phyloP scores from a whole-genome alignment of 2,329 filamentous ascomycete genomes.

The Coniella lustricola region DNA sequence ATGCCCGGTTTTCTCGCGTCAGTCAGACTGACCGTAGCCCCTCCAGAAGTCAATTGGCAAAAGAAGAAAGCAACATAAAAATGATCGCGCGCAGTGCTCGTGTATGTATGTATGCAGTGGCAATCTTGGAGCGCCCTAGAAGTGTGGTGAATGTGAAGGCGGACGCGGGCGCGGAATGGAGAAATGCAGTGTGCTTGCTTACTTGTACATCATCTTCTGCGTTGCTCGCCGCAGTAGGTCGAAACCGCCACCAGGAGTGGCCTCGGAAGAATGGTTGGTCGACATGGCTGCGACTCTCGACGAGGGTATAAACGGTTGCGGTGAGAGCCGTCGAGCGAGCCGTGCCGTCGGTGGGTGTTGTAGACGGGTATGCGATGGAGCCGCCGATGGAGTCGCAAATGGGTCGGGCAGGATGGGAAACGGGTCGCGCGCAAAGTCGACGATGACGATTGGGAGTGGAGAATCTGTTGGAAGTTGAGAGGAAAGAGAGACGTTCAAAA shows the following conservation, averaged over 20 bases:
- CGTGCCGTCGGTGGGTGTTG: background rate
- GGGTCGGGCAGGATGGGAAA: background rate
- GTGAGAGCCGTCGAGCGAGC: background rate
- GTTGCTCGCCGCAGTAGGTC: conserved; percentile 54
- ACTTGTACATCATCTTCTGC: conserved; percentile 57
- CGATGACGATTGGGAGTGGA: background rate
- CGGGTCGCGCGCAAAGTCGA: background rate
- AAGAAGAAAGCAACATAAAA: too few relatives aligned
- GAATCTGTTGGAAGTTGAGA: background rate
- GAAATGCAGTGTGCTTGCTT: conserved; percentile 24
- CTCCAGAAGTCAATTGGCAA: too few relatives aligned
- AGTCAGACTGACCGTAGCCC: background rate
- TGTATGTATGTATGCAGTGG: too few relatives aligned
- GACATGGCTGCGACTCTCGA: conserved; percentile 33
- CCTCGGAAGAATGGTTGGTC: conserved; percentile 34
- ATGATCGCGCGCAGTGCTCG: too few relatives aligned
- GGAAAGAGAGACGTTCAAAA: background rate
- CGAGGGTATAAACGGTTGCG: background rate
- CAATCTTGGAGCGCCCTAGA: too few relatives aligned
- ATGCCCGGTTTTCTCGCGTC: background rate
- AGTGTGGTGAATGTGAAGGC: background rate
- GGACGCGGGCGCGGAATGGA: background rate
- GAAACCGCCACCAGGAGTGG: conserved; percentile 39
- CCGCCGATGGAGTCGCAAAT: background rate
- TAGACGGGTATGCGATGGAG: background rate